Conservation (phyloP, 2,329 filamentous ascomycete species). For the Mycocentrospora acerina region DNA sequence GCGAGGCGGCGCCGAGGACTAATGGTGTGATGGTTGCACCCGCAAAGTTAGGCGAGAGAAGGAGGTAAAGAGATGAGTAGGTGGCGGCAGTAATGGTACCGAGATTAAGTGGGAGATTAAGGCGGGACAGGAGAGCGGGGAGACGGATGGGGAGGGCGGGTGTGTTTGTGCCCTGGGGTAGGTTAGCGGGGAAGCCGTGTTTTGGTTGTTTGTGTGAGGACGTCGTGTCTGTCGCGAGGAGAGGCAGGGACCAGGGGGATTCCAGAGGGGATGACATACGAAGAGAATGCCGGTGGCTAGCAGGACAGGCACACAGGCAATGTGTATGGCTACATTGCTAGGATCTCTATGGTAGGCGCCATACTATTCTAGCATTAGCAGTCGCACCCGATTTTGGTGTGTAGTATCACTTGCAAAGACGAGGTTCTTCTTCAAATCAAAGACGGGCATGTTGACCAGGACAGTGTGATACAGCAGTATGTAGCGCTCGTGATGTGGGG, state of each 20-base stretch:
- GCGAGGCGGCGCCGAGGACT: constrained; percentile 71
- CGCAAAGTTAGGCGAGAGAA: constrained; percentile 85
- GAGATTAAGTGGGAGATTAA: constrained; percentile 43
- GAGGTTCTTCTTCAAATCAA: constrained; percentile 38
- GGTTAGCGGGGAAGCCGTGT: background rate
- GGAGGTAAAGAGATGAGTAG: constrained; percentile 79
- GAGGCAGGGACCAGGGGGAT: too few relatives aligned
- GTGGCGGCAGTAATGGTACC: constrained; percentile 56
- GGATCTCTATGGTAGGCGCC: constrained; percentile 79
- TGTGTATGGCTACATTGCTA: constrained; percentile 77
- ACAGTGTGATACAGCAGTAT: background rate
- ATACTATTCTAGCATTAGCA: constrained; percentile 57
- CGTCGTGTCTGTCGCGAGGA: too few relatives aligned
- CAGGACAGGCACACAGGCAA: constrained; percentile 74
- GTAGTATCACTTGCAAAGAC: constrained; percentile 25
- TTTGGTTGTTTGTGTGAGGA: constrained; percentile 2
- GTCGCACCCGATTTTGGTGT: too few relatives aligned
- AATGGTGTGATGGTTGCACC: constrained; percentile 73
- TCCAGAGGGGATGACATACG: constrained; percentile 51
- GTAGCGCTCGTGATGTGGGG: background rate
- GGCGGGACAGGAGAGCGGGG: constrained; percentile 32
- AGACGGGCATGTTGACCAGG: constrained; percentile 23
- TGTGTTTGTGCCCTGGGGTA: constrained; percentile 56
- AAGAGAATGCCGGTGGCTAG: constrained; percentile 70
- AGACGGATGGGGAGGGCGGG: constrained; percentile 44